A percentile compares a stretch with the other conserved stretches of the same genome.
Evolutionary conservation across 2,329 filamentous ascomycete species (phyloP).

Genomic region (Claviceps spartinae): DNA sequence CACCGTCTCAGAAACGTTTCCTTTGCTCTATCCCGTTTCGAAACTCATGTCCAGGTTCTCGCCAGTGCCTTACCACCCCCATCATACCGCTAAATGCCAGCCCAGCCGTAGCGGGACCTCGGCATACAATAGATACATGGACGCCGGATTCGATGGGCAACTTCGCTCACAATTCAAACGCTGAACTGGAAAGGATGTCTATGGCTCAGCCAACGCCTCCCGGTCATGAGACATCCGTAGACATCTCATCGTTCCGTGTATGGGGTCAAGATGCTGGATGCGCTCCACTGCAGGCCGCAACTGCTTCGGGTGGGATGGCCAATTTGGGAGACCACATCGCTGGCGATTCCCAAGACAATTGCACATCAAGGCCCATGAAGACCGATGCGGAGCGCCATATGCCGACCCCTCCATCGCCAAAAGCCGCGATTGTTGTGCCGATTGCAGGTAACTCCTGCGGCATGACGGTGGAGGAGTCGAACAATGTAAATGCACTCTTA

Average conservation of each 20-base stretch:
- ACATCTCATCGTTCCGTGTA: slow-evolving; percentile 13
- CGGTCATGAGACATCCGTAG: slow-evolving; percentile 8
- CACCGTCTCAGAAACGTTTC: slow-evolving; percentile 33
- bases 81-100: slow-evolving; percentile 28
- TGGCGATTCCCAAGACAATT: slow-evolving; percentile 26
- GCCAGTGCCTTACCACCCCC: slow-evolving; percentile 18
- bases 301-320: slow-evolving; percentile 20
- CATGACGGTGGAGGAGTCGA: slow-evolving; percentile 16
- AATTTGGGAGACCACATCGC: slow-evolving; percentile 28
- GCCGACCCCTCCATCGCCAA: slow-evolving; percentile 43
- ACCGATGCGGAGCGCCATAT: slow-evolving; percentile 33
- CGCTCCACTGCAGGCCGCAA: slow-evolving; percentile 20
- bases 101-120: slow-evolving; percentile 22
- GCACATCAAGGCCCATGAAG: slow-evolving; percentile 35
- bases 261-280: slow-evolving; percentile 36
- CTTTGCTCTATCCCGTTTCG: slow-evolving; percentile 39
- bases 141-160: slow-evolving; percentile 13
- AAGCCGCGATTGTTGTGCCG: slow-evolving; percentile 40
- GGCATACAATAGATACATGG: slow-evolving; percentile 20
- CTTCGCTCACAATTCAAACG: slow-evolving; percentile 15
- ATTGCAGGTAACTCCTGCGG: slow-evolving; percentile 21
- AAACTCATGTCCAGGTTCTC: slow-evolving; percentile 24
- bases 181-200: slow-evolving; percentile 39
- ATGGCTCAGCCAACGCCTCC: slow-evolving; percentile 9
- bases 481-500: neutral